A percentile compares a stretch with the other conserved stretches of the same genome.
phyloP scores from a whole-genome alignment of 2,329 filamentous ascomycete genomes.

The Chaetomium globosum region DNA sequence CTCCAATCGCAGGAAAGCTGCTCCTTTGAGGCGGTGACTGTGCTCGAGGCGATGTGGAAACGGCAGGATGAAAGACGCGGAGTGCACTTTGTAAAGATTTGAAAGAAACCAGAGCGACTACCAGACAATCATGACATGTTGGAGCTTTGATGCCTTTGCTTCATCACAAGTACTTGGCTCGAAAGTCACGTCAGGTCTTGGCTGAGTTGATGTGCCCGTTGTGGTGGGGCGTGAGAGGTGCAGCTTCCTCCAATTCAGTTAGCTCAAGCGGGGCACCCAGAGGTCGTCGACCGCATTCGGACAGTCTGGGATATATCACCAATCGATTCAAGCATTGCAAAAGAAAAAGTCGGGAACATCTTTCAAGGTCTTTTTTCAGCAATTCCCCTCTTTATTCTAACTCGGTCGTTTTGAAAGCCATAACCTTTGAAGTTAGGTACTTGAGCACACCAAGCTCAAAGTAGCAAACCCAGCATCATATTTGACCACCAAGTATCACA shows the following conservation, averaged over 20 bases:
- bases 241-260: neutral
- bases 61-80: neutral
- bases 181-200: conserved; percentile 5
- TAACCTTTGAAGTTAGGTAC: too few species aligned
- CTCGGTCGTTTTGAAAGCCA: too few species aligned
- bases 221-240: neutral
- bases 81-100: neutral
- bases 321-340: neutral
- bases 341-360: neutral
- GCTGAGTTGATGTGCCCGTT: neutral
- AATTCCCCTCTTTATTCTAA: too few species aligned
- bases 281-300: neutral
- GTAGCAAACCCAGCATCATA: too few species aligned
- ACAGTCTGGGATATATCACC: neutral
- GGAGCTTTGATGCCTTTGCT: neutral
- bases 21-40: neutral
- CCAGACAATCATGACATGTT: neutral
- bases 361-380: neutral
- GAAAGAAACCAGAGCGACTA: neutral
- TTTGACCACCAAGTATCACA: too few species aligned
- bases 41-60: neutral
- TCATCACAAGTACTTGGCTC: neutral
- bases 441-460: too few species aligned
- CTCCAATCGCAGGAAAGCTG: conserved; percentile 7
- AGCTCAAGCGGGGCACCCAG: neutral